Base-by-base conservation (phyloP, 495 filamentous ascomycete species). In the Penicillium simplicissimum region DNA sequence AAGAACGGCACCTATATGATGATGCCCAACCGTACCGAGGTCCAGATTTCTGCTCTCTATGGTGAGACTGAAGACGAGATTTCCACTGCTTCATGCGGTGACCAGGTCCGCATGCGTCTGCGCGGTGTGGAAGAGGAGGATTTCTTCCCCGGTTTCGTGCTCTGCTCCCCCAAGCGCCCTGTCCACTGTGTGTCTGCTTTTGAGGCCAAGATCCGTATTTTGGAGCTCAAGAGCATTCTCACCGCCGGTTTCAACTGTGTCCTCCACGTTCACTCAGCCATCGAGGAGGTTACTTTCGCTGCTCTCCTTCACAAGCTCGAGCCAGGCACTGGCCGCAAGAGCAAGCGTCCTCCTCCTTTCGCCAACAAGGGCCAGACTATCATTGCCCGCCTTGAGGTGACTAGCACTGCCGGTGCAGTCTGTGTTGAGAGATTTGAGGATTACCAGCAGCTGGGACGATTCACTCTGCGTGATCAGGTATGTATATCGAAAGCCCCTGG, bases 81-180 rank as follows among this genome's bases (percentile, higher is more conserved):
- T 37, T 62, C 73, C 11, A 81, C 81, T 34, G 93, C 88, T 23
- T 90, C 89, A 61, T 96, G 92, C 67, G 95, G 95, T 77, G 95
- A 99, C 71, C 95, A 99, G 77, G 88, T 98, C 49, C 92, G 95
- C 19, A 74, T 97, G 62, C 91, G 95, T 62, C 85, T 98, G 59
- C 87, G 93, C 58, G 95, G 96, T 64, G 88, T 96, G 35, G 95
- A 99, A 77, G 95, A 99, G 78, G 95, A 99, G 79, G 95, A 98
- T 63, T 90, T 99, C 67, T 79, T 92, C 59, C 93, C 94, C n/a
- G 95, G 95, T 28, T 99, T 97, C 77, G 95, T 98, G 35, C 85
- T 98, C 15, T 97, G 95, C 80, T 93, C 91, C 19, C 87, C 90
- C 14, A 93, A 93, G 79, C 89, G 94, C 59, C 87, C 92, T 8